Percentiles rank a stretch among this genome's conserved stretches.
Evolutionary conservation across 148 eudicot species (phyloP).

Genomic region (Fallopia convolvulus): DNA sequence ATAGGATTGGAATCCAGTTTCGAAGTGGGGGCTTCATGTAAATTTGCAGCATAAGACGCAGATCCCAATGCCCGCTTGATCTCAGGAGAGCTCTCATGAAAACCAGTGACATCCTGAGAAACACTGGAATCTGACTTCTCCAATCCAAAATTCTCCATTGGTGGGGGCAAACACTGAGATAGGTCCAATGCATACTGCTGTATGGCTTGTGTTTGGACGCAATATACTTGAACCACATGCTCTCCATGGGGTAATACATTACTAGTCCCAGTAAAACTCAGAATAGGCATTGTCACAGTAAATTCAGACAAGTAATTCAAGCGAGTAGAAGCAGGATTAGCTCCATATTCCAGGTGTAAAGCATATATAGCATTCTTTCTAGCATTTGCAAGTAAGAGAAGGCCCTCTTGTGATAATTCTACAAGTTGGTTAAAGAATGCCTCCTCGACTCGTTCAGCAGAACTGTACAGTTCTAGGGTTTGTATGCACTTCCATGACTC

Average conservation of each 20-base stretch:
- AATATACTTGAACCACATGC: constrained; percentile 81
- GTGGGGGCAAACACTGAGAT: constrained; percentile 72
- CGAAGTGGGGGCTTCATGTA: constrained; percentile 31
- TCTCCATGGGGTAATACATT: constrained; percentile 67
- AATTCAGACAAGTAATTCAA: constrained; percentile 95
- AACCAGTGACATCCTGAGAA: constrained; percentile 41
- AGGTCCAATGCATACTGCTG: constrained; percentile 95
- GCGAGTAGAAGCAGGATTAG: constrained; percentile 55
- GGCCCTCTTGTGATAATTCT: constrained; percentile 73
- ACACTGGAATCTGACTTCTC: constrained; percentile 59
- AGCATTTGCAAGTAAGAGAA: constrained; percentile 88
- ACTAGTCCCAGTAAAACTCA: constrained; percentile 93
- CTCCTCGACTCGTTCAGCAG: constrained; percentile 53
- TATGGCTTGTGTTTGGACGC: constrained; percentile 99
- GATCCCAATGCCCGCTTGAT: constrained; percentile 31
- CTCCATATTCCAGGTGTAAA: constrained; percentile 83
- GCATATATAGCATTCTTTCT: constrained; percentile 95
- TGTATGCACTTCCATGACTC: constrained; percentile 91
- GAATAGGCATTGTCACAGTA: constrained; percentile 96
- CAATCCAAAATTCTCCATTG: constrained; percentile 42
- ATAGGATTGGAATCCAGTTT: constrained; percentile 35
- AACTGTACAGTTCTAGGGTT: constrained; percentile 73
- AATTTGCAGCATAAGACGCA: constrained; percentile 32
- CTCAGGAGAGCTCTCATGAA: constrained; percentile 32
- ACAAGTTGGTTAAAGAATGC: constrained; percentile 91